These are phyloP conservation scores for Hypoxylon sp. DNA, from an alignment of 2,329 filamentous ascomycete genomes.

Conservation along the genomic window DNA sequence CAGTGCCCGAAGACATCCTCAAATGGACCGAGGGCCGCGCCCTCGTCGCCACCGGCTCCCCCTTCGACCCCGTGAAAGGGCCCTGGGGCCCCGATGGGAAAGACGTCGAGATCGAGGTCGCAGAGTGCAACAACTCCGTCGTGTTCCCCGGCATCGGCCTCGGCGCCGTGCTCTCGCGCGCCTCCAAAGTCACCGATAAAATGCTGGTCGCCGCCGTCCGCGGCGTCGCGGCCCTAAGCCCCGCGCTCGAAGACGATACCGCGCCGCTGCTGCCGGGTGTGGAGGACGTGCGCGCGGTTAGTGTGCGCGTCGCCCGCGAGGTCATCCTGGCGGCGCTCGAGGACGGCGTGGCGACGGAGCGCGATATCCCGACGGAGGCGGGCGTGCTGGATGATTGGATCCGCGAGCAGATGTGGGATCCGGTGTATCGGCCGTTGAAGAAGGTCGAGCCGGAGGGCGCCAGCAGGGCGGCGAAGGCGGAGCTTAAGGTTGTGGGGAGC, in stretches of 20 bases:
- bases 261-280: slow-evolving; percentile 83
- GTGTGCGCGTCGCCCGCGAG: slow-evolving; percentile 80
- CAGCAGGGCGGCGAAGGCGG: slow-evolving; percentile 71
- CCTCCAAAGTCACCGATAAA: slow-evolving; percentile 76
- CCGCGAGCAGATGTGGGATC: slow-evolving; percentile 83
- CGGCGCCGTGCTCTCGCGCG: slow-evolving; percentile 79
- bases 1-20: slow-evolving; percentile 80
- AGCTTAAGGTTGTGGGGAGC: slow-evolving; percentile 66
- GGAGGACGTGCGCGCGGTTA: slow-evolving; percentile 79
- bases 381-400: slow-evolving; percentile 79
- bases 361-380: slow-evolving; percentile 73
- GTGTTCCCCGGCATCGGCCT: slow-evolving; percentile 90
- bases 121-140: slow-evolving; percentile 91
- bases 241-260: slow-evolving; percentile 74
- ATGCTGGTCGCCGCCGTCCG: slow-evolving; percentile 87
- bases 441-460: slow-evolving; percentile 68
- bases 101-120: slow-evolving; percentile 66
- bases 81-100: slow-evolving; percentile 65
- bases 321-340: slow-evolving; percentile 80
- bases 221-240: slow-evolving; percentile 79
- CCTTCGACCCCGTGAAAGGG: slow-evolving; percentile 80
- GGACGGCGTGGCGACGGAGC: slow-evolving; percentile 76
- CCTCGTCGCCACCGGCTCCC: slow-evolving; percentile 86
- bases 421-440: slow-evolving; percentile 75
- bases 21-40: slow-evolving; percentile 84